Evolutionary conservation across 2,329 filamentous ascomycete genomes (phyloP).

Genomic region (Fusarium sp.): DNA sequence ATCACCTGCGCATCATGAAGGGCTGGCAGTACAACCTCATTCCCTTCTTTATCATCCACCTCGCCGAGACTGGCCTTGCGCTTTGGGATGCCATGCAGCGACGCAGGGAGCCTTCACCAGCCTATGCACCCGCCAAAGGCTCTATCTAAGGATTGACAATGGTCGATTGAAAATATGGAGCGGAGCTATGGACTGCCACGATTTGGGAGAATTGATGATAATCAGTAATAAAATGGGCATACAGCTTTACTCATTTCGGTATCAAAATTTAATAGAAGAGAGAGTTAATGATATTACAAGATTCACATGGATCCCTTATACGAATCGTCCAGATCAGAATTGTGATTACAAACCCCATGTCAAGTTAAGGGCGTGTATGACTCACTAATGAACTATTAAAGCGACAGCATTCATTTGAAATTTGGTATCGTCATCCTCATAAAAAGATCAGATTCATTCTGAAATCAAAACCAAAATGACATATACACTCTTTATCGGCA

Average conservation of each 20-base stretch:
- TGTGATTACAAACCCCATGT: constrained; percentile 24
- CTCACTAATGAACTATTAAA: no score
- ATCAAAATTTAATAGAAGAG: constrained; percentile 2
- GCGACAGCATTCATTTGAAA: no score
- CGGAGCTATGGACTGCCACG: background rate
- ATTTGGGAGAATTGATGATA: background rate
- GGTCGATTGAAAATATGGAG: background rate
- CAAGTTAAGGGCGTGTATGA: constrained; percentile 22
- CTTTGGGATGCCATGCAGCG: constrained; percentile 36
- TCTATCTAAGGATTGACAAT: background rate
- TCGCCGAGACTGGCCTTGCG: constrained; percentile 41
- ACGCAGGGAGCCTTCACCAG: constrained; percentile 7
- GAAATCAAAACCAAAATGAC: constrained; percentile 42
- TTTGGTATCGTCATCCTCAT: no score
- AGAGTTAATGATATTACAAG: constrained; percentile 2
- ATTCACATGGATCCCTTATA: background rate
- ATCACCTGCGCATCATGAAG: constrained; percentile 41
- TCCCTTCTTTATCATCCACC: constrained; percentile 45
- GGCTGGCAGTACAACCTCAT: constrained; percentile 48
- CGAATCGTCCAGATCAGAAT: background rate
- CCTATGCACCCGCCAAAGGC: constrained; percentile 10
- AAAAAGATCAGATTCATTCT: no score
- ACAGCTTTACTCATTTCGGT: background rate
- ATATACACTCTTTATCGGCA: constrained; percentile 56
- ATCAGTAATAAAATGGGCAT: background rate